Evolutionary conservation across 192 early-diverging fungal species (phyloP).

Genomic region (Coemansia umbellata): DNA sequence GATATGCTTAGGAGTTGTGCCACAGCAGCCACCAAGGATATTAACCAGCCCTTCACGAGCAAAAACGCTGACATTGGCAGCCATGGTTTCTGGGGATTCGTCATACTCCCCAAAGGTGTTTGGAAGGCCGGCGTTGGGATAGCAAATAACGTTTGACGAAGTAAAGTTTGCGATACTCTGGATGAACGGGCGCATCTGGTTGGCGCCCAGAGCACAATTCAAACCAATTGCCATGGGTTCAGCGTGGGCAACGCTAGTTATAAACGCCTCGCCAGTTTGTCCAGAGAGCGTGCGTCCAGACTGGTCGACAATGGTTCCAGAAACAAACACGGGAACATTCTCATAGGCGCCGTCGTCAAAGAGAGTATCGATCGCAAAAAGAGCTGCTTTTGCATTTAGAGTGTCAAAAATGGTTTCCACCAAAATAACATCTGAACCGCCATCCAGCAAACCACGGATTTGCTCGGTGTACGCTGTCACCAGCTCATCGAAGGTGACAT

Average conservation of each 20-base stretch:
- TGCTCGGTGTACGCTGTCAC: constrained; percentile 91
- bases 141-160: constrained; percentile 82
- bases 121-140: constrained; percentile 95
- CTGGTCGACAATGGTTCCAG: constrained; percentile 96
- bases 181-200: constrained; percentile 95
- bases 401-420: constrained; percentile 99
- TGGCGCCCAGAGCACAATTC: constrained; percentile 82
- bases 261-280: constrained; percentile 96
- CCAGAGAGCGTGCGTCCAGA: constrained; percentile 94
- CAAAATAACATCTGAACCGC: constrained; percentile 87
- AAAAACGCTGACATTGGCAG: constrained; percentile 77
- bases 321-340: constrained; percentile 68
- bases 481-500: constrained; percentile 92
- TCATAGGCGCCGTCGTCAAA: constrained; percentile 78
- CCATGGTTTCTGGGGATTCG: constrained; percentile 83
- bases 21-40: constrained; percentile 96
- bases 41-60: constrained; percentile 91
- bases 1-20: constrained; percentile 93
- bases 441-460: constrained; percentile 85
- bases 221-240: constrained; percentile 88
- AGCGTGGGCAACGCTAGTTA: constrained; percentile 74
- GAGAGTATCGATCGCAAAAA: constrained; percentile 85
- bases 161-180: constrained; percentile 84
- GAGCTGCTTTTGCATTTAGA: constrained; percentile 92
- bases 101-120: constrained; percentile 98